Evolutionary conservation across 2,329 filamentous ascomycete genomes (phyloP).

Genomic region (Colletotrichum lindemuthianum): DNA sequence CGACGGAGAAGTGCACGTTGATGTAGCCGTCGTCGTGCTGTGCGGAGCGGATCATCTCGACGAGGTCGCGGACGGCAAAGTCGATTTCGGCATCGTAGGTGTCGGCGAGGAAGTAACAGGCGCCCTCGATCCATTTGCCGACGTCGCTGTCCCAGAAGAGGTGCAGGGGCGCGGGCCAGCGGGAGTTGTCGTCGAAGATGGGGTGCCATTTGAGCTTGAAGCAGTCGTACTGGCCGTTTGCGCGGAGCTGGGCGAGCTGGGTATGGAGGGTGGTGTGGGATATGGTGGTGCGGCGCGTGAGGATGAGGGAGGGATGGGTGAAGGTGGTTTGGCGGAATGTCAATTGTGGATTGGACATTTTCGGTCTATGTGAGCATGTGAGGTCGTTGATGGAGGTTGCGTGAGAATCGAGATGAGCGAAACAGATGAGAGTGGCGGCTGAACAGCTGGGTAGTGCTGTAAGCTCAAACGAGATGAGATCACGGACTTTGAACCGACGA

Average conservation of each 20-base stretch:
- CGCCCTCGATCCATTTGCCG: slow-evolving; percentile 71
- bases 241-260: slow-evolving; percentile 62
- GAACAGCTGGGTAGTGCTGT: too few relatives aligned
- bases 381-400: not conserved
- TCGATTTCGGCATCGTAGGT: slow-evolving; percentile 57
- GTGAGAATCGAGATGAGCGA: not conserved
- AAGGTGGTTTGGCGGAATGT: slow-evolving; percentile 49
- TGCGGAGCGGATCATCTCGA: slow-evolving; percentile 64
- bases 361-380: not conserved
- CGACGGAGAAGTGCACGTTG: slow-evolving; percentile 71
- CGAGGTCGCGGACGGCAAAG: slow-evolving; percentile 63
- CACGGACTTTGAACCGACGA: too few relatives aligned
- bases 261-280: slow-evolving; percentile 54
- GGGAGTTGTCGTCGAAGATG: slow-evolving; percentile 58
- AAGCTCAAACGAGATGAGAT: too few relatives aligned
- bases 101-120: slow-evolving; percentile 63
- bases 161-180: slow-evolving; percentile 66
- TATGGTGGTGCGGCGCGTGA: slow-evolving; percentile 45
- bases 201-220: slow-evolving; percentile 68
- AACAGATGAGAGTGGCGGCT: too few relatives aligned
- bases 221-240: slow-evolving; percentile 66
- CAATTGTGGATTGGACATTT: slow-evolving; percentile 48
- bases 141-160: slow-evolving; percentile 67
- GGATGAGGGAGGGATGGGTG: slow-evolving; percentile 48
- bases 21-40: slow-evolving; percentile 71